Base-by-base conservation (phyloP, 1,139 yeast species). In the Candida freyschussii region DNA sequence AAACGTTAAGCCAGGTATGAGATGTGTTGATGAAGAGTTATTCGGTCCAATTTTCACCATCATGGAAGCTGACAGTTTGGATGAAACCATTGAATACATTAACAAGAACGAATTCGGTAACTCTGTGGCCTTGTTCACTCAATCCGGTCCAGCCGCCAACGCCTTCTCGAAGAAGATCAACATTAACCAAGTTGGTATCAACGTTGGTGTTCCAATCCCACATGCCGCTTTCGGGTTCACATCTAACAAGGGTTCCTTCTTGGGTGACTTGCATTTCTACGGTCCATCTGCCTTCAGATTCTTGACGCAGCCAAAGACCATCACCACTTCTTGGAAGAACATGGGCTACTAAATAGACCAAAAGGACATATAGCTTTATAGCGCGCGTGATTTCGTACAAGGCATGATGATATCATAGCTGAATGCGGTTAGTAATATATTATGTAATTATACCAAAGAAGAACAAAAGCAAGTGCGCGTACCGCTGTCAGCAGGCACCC, bases 21-120 rank as follows among this genome's bases (percentile, higher is more conserved):
- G 53, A 45, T 50, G 55, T 45, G 52, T 50, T 33, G 56, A 52
- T 30, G 57, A 52, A 40, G 57, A 52, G 40, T 41, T 52, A 34
- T 52, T 52, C 27, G 57, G 55, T 24, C 57, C 57, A 29, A 39
- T 48, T 36, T 48, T 52, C 37, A 47, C 53, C 21, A 33, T 52
- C 20, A 43, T 38, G 29, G 53, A 51, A 43, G 44, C 40, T 27
- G 50, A 45, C n/a, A 35, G 53, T 18, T 36, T 48, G 30, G 50
- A 50, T 26, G 44, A 45, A 30, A 42, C 52, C 24, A 48, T 52
- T 32, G 47, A 52, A 21, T 48, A 50, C 46, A 41, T 46, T 36
- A 51, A 51, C 48, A 37, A 41, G 29, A 51, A 51, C 38, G 37
- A 39, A 26, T 52, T 51, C 26, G 57, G 57, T 49, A 49, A 50